Evolutionary conservation across 2,329 filamentous ascomycete genomes (phyloP).

Genomic region (Aspergillus arachidicola): DNA sequence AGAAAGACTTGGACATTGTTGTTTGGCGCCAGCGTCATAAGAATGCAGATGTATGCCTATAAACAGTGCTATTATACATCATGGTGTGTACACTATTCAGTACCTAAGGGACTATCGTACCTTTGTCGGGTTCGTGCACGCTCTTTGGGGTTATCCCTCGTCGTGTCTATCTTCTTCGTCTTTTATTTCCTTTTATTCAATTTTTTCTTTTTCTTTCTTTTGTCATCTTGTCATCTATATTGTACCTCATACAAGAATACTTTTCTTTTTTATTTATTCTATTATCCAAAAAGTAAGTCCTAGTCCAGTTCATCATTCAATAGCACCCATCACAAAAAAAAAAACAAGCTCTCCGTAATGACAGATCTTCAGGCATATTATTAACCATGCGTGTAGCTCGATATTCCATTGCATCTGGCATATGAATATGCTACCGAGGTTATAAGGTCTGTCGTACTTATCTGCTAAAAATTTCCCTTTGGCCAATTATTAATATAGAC

Average conservation of each 20-base stretch:
- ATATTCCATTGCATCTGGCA: not conserved
- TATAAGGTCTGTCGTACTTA: not conserved
- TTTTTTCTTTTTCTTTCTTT: not conserved
- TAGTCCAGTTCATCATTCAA: not conserved
- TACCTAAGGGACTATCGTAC: not conserved
- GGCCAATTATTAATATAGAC: not conserved
- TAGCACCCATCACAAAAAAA: not conserved
- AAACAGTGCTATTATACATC: slow-evolving; percentile 1
- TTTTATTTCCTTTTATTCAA: not conserved
- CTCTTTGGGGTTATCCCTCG: not conserved
- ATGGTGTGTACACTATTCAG: not conserved
- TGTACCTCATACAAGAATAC: too few relatives aligned
- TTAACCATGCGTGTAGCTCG: not conserved
- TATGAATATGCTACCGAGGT: not conserved
- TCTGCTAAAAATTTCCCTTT: not conserved
- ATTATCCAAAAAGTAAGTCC: not conserved
- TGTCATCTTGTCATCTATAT: too few relatives aligned
- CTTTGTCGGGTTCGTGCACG: slow-evolving; percentile 1
- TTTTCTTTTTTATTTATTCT: not conserved
- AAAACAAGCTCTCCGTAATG: not conserved
- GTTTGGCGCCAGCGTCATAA: slow-evolving; percentile 26
- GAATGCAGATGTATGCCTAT: slow-evolving; percentile 3
- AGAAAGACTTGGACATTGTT: slow-evolving; percentile 20
- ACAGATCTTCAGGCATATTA: not conserved
- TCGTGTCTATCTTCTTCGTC: too few relatives aligned